Evolutionary conservation across 495 filamentous ascomycete species (phyloP).

Genomic region (Cenococcum geophilum): DNA sequence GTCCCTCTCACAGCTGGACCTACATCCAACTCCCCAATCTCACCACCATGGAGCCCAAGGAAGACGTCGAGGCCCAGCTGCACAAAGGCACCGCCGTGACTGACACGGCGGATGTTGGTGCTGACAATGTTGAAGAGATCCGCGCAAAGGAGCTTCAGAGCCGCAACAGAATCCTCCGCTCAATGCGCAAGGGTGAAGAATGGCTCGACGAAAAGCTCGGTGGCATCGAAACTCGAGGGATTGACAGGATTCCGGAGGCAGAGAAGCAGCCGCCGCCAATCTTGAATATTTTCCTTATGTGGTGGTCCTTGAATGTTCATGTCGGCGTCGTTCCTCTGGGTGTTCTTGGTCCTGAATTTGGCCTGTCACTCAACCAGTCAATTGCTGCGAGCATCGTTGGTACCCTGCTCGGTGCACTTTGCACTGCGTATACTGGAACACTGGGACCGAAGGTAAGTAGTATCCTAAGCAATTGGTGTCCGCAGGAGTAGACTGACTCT

Average conservation of each 20-base stretch:
- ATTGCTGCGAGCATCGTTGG: conserved; percentile 48
- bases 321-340: conserved; percentile 12
- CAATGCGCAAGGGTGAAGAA: conserved; percentile 5
- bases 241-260: conserved; percentile 13
- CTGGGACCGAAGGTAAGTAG: conserved; percentile 45
- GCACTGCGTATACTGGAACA: conserved; percentile 47
- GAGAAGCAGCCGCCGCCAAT: conserved; percentile 12
- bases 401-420: conserved; percentile 42
- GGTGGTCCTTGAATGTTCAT: conserved; percentile 13
- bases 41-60: neutral
- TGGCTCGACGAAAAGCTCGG: conserved; percentile 10
- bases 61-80: neutral
- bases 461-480: conserved; percentile 4
- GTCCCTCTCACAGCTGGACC: neutral
- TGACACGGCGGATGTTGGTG: neutral
- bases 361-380: conserved; percentile 46
- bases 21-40: neutral
- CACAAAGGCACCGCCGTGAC: neutral
- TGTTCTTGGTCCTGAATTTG: conserved; percentile 44
- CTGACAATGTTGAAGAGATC: conserved; percentile 6
- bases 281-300: conserved; percentile 8
- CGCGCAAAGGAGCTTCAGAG: conserved; percentile 6
- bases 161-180: neutral
- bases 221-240: conserved; percentile 10
- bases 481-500: conserved; percentile 49